phyloP scores from a whole-genome alignment of 2,329 filamentous ascomycete genomes.

The Ambrosiella beaveri region DNA sequence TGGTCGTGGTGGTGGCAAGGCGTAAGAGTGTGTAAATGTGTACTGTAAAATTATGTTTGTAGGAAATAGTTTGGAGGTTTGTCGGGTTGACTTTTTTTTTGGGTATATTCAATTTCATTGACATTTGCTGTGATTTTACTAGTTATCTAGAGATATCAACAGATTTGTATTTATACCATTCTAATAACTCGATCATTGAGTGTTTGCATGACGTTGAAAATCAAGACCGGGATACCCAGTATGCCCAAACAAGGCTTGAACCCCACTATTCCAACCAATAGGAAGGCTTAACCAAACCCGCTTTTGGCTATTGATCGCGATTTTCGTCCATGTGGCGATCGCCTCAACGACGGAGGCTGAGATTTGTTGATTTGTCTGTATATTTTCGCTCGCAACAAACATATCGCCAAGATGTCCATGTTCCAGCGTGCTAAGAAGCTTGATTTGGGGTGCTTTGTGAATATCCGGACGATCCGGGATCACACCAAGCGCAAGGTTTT shows the following conservation, averaged over 20 bases:
- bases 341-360: background rate
- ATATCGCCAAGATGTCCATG: conserved; percentile 48
- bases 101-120: background rate
- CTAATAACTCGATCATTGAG: too few relatives aligned
- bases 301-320: background rate
- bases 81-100: background rate
- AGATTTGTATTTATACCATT: too few relatives aligned
- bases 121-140: background rate
- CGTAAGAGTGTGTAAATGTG: background rate
- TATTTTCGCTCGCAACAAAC: background rate
- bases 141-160: too few relatives aligned
- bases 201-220: background rate
- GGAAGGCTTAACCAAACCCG: background rate
- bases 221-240: background rate
- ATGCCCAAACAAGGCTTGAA: background rate
- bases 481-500: conserved; percentile 94
- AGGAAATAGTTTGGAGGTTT: background rate
- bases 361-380: background rate
- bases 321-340: background rate
- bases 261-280: conserved; percentile 2
- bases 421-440: conserved; percentile 72
- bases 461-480: conserved; percentile 75
- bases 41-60: background rate
- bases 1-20: conserved; percentile 13
- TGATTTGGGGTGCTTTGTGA: conserved; percentile 75